phyloP scores from a whole-genome alignment of 768 basidiomycete species.

The Trametes elegans region DNA sequence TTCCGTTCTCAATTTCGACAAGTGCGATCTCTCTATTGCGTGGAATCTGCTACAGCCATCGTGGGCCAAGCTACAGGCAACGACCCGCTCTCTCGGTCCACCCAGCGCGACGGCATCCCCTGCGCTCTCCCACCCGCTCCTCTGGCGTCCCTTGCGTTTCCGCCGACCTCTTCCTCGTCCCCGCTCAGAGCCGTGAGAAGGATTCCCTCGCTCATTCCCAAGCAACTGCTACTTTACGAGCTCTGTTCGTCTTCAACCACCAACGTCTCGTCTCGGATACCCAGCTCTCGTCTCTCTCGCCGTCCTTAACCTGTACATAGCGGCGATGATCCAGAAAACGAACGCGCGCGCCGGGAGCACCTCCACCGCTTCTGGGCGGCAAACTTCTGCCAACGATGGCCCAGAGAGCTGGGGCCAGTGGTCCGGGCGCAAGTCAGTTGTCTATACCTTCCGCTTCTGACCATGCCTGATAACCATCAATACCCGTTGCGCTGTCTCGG shows the following conservation, averaged over 20 bases:
- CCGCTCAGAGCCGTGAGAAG: conserved; percentile 17
- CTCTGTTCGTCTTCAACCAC: conserved; percentile 7
- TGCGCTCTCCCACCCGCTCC: conserved; percentile 18
- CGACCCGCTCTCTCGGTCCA: conserved; percentile 14
- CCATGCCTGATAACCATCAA: not conserved
- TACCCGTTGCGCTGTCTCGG: conserved; percentile 6
- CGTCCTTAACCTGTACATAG: not conserved
- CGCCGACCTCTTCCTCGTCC: conserved; percentile 1
- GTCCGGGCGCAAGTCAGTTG: conserved; percentile 57
- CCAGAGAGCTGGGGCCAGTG: conserved; percentile 73
- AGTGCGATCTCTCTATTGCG: not conserved
- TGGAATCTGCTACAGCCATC: not conserved
- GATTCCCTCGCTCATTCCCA: conserved; percentile 16
- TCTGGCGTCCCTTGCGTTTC: not conserved
- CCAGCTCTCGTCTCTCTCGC: conserved; percentile 10
- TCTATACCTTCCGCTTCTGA: not conserved
- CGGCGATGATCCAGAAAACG: conserved; percentile 64
- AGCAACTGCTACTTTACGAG: conserved; percentile 17
- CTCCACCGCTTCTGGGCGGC: conserved; percentile 20
- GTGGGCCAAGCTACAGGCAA: not conserved
- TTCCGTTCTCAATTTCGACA: not conserved
- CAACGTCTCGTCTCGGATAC: conserved; percentile 7
- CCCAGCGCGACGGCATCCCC: conserved; percentile 16
- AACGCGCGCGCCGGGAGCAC: conserved; percentile 43
- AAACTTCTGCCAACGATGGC: conserved; percentile 33